phyloP scores from a whole-genome alignment of 306 rosid species.

The Styphnolobium japonicum region DNA sequence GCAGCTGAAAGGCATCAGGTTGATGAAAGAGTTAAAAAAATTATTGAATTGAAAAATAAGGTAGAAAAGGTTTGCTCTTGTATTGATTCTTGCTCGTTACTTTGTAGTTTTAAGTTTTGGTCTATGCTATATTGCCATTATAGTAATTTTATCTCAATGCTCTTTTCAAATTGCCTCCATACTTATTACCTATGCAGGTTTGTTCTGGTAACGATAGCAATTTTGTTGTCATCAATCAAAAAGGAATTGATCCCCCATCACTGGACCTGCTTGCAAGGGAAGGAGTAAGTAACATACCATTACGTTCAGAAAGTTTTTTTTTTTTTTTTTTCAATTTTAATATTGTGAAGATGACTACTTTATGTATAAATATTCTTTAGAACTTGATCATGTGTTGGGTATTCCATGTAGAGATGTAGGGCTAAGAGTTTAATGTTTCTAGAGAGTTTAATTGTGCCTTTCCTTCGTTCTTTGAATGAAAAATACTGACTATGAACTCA shows the following conservation, averaged over 20 bases:
- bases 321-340: background rate
- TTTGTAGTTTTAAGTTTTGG: background rate
- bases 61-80: slow-evolving; percentile 26
- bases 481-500: background rate
- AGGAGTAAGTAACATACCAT: slow-evolving; percentile 64
- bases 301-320: background rate
- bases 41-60: slow-evolving; percentile 88
- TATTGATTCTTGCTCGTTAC: background rate
- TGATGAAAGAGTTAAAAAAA: slow-evolving; percentile 82
- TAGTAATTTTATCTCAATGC: background rate
- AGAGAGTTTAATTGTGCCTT: background rate
- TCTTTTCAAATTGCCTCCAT: background rate
- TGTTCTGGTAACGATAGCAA: slow-evolving; percentile 73
- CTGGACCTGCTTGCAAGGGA: slow-evolving; percentile 89
- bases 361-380: background rate
- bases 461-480: background rate
- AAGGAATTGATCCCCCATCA: slow-evolving; percentile 99
- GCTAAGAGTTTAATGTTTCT: background rate
- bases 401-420: background rate
- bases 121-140: background rate
- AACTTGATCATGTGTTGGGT: background rate
- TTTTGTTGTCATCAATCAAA: slow-evolving; percentile 88
- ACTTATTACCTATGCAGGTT: slow-evolving; percentile 50
- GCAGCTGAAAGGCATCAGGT: slow-evolving; percentile 89
- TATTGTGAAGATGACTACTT: background rate